Evolutionary conservation across 2,329 filamentous ascomycete genomes (phyloP), one percentile per base, ranked within the genome.

Genomic region (Penicillium decumbens): DNA sequence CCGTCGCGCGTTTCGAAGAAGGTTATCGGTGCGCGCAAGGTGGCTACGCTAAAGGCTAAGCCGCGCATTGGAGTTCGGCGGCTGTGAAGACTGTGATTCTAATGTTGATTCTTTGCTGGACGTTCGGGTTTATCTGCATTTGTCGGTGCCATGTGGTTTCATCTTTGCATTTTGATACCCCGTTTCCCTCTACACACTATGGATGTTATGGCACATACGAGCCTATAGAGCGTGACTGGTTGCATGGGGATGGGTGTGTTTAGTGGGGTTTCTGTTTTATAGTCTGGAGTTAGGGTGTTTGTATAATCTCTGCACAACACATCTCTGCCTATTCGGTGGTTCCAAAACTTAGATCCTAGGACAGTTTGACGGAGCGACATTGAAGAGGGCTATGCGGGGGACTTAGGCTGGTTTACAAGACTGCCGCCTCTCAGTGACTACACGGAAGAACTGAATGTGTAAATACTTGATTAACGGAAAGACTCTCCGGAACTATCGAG

Each of bases 61-160:
- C 64, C 69, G 1, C 62, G 69, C 9, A 62, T 67, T 39, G 69
- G 69, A 0, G 57, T 71, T 30, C 65, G 68, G 28, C 60, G 69
- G 33, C 54, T 71, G 24, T 71, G 48, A 62, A 25, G 20, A 15
- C 1, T 13, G 8, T 27, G 38, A 27, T 38, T 10, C 27, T 28
- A 18, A 7, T 27, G 4, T 20, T 4, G 20, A 23, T 23, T 38
- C 33, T 25, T 25, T 40, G 10, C 20, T 15, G 12, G 12, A n/a
- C 6, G 20, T 23, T 4, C 4, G 12, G 12, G 4, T 27, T 10
- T 15, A n/a, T 45, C 9, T 37, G 33, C 33, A 10, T 20, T 20
- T 8, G 2, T 37, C 33, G 33, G 33, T 37, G 33, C 20, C 33
- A 9, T 37, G 28, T 37, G n/a, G 15, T 37, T 37, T 4, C 33